Percentiles rank a stretch among this genome's conserved stretches.
Conservation (phyloP, 2,329 filamentous ascomycete species). For the Neopestalotiopsis rosae region DNA sequence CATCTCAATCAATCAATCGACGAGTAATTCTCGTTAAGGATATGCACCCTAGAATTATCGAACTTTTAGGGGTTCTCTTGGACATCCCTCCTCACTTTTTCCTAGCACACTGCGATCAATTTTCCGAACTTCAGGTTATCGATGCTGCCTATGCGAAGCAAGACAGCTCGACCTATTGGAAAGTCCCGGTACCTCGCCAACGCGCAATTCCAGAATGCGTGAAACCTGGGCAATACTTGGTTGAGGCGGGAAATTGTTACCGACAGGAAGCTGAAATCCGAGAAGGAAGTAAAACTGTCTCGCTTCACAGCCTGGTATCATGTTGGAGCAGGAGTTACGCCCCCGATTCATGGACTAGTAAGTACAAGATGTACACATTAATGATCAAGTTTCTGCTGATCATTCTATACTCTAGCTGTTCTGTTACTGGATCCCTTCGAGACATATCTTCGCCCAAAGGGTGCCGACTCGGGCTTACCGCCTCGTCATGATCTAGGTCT, state of each 20-base stretch:
- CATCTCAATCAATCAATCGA: background rate
- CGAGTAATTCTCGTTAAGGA: background rate
- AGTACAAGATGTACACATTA: background rate
- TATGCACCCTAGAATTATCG: background rate
- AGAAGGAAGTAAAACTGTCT: background rate
- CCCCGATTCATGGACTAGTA: background rate
- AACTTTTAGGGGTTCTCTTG: background rate
- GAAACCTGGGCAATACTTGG: background rate
- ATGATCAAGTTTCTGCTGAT: background rate
- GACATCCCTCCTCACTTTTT: background rate
- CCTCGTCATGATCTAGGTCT: too few species aligned
- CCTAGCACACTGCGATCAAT: background rate
- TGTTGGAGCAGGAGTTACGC: background rate
- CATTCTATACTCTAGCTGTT: background rate
- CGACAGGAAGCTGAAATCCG: background rate
- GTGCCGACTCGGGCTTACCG: too few species aligned
- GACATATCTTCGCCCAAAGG: background rate
- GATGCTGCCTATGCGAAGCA: background rate
- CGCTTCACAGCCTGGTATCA: background rate
- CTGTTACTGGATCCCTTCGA: background rate
- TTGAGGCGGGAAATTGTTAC: background rate
- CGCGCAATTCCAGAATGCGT: background rate
- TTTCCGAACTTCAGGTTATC: background rate
- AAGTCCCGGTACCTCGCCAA: background rate
- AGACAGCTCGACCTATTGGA: background rate